Base-by-base conservation (phyloP, 495 filamentous ascomycete genomes). In the Penicillium alfredii region DNA sequence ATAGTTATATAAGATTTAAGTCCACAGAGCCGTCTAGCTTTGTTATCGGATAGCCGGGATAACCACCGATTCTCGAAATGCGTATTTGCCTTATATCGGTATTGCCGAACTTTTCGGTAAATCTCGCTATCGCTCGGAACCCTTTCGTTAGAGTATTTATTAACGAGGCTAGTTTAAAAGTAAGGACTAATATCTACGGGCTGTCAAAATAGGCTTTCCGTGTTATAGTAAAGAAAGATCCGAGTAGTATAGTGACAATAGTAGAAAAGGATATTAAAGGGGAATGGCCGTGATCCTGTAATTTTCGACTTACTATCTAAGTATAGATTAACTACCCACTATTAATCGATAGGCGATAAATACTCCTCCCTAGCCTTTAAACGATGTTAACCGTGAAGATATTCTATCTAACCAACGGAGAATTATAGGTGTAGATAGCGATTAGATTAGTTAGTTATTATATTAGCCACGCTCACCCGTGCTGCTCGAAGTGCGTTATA, bases 311-410 rank as follows among this genome's bases (percentile, higher is more conserved):
- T 46, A 65, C 57, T 51, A 40, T 52, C 49, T 17, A 58, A 36
- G 38, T 66, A 68, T 6, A 68, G 28, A 30, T 70, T 44, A n/a
- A 66, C 56, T 12, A 47, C 51, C 61, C 57, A 69, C 57, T 56
- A 63, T 17, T 27, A 49, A 24, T 71, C 52, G 12, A 18, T 33
- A 3, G 39, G 40, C 4, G 47, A 18, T 12, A 62, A 26, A 32
- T 42, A 11, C 6, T 60, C 45, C 33, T 41, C 31, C 3, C 30
- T 57, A 6, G 60, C 61, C 36, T 54, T 38, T 9, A 65, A 31
- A 4, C 61, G 38, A 42, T 66, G 52, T 38, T 52, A 55, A 17
- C 62, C 54, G 33, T 68, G 53, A 13, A 67, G 57, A 19, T 45
- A 60, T 11, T 55, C 17, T 24, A 65, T 20, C 5, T 50, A 39